phyloP scores from a whole-genome alignment of 2,329 filamentous ascomycete genomes.

The Penicillium sp. region DNA sequence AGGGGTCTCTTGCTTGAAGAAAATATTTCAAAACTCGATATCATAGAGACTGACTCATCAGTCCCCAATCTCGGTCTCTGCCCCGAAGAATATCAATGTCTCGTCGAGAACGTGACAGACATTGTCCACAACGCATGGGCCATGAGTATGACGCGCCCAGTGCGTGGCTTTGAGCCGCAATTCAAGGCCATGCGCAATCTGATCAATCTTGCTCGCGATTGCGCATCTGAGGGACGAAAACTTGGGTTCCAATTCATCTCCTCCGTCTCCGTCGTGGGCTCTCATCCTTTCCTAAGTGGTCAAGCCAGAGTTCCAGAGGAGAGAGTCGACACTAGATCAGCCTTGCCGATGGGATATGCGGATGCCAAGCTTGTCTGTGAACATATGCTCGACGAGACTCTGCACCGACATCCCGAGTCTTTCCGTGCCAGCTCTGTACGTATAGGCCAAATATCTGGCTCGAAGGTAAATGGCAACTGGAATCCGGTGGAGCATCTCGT shows the following conservation, averaged over 20 bases:
- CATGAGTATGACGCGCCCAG: neutral
- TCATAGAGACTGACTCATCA: slow-evolving; percentile 2
- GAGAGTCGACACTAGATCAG: neutral
- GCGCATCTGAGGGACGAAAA: neutral
- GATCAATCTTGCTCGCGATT: neutral
- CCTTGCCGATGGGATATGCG: neutral
- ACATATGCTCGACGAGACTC: neutral
- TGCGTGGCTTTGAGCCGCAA: neutral
- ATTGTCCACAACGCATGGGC: slow-evolving; percentile 8
- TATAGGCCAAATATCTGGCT: neutral
- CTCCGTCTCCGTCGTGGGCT: neutral
- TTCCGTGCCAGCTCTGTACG: neutral
- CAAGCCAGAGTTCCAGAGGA: neutral
- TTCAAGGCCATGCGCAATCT: neutral
- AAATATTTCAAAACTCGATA: neutral
- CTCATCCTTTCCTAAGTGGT: neutral
- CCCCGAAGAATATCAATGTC: neutral
- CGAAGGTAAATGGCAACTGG: neutral
- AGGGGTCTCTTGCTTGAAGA: neutral
- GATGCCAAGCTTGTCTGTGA: neutral
- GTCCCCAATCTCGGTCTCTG: neutral
- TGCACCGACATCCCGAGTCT: neutral
- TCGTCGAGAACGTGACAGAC: neutral
- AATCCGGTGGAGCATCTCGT: neutral
- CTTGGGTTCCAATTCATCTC: neutral